Evolutionary conservation across 139 green algal genomes (phyloP), one percentile per base, ranked within the genome.

Genomic region (Chlorella sp.): DNA sequence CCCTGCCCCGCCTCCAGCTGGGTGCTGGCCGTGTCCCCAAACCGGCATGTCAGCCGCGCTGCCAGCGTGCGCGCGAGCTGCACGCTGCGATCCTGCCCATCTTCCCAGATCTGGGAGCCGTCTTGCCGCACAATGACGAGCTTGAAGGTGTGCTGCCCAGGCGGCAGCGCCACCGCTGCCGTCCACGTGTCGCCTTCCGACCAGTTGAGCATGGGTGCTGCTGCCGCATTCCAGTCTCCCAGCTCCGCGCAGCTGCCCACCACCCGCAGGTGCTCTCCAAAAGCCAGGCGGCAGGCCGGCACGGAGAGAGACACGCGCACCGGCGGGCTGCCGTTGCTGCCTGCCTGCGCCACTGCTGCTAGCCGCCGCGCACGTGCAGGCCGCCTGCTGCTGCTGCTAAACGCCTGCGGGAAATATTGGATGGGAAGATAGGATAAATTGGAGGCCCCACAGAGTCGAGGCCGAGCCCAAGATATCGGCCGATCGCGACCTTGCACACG

Each of bases 131-230:
- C 32, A 28, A 60, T 36, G 5, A 76, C 54, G 32, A 92, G 82
- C 85, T 92, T 92, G 85, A 93, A 94, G 60, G 89, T 19, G 22
- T 84, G 69, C 14, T 34, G 32, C 16, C 89, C 90, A 20, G 78
- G 62, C 9, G 85, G 73, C 30, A 93, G 46, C 20, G 77, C 26
- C 41, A 94, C 40, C 43, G 88, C 84, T 2, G 79, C 30, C 1
- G n/a, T 81, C 91, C 91, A 94, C 26, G 87, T 72, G 84, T 93
- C 65, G 26, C 90, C 91, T 36, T 91, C 84, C 48, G 32, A 84
- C 90, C 89, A 93, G 30, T 28, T 24, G 82, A 93, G 88, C 16
- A 62, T 56, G 13, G 82, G 75, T 13, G 81, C 87, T 24, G 38
- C 41, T 1, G 8, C 16, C 5, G n/a, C 34, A 22, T 51, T 20